Percentiles rank a stretch among this genome's conserved stretches.
These are phyloP conservation scores for Dipodascus albidus DNA, from an alignment of 805 yeast species.

Conservation along the genomic window DNA sequence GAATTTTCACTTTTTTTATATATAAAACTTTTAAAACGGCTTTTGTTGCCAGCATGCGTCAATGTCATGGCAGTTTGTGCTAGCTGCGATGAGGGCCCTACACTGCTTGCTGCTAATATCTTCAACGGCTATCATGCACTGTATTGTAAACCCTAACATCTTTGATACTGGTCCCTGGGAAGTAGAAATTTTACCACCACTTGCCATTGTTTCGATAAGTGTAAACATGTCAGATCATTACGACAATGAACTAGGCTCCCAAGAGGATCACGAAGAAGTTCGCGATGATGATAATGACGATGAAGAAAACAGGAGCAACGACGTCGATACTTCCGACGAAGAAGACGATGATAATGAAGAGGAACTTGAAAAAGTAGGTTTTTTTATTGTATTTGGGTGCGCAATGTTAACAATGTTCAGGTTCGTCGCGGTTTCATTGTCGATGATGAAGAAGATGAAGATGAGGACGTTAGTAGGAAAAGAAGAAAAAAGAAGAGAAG, in stretches of 20 bases:
- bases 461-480: slow-evolving; percentile 12
- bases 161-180: no score
- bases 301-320: slow-evolving; percentile 22
- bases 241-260: slow-evolving; percentile 8
- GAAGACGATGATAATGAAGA: slow-evolving; percentile 92
- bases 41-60: no score
- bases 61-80: no score
- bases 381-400: not conserved
- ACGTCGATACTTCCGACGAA: slow-evolving; percentile 72
- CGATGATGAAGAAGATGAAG: slow-evolving; percentile 76
- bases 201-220: no score
- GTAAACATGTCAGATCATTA: slow-evolving; percentile 12
- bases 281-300: slow-evolving; percentile 36
- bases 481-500: slow-evolving; percentile 17
- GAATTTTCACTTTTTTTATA: no score
- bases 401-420: slow-evolving; percentile 8
- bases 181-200: not conserved
- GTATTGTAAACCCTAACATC: no score
- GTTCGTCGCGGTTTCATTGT: slow-evolving; percentile 90
- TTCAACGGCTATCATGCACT: no score
- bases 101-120: no score
- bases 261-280: slow-evolving; percentile 19
- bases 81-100: no score
- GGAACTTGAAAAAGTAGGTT: slow-evolving; percentile 47
- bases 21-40: no score